Conservation (phyloP, 768 basidiomycete species). For the Terana coerulea region DNA sequence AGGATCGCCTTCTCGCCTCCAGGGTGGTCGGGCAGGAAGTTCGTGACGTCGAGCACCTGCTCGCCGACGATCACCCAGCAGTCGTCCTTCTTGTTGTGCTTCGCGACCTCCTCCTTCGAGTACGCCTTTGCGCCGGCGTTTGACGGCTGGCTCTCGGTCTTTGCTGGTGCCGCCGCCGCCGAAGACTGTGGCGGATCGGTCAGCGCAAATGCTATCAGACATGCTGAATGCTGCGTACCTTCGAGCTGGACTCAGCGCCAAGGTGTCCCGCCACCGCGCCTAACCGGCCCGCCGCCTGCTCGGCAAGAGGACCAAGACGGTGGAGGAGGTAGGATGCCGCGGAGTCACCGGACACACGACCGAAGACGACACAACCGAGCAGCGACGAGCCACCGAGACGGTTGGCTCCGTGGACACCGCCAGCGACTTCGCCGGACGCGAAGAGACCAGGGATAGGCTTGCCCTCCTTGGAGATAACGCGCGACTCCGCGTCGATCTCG, state of each 20-base stretch:
- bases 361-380: constrained; percentile 96
- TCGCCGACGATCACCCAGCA: constrained; percentile 93
- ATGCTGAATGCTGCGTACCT: constrained; percentile 8
- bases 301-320: constrained; percentile 57
- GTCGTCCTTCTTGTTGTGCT: constrained; percentile 93
- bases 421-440: constrained; percentile 95
- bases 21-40: constrained; percentile 85
- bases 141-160: constrained; percentile 27
- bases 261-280: constrained; percentile 77
- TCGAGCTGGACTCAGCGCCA: constrained; percentile 33
- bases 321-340: constrained; percentile 90
- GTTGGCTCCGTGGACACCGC: constrained; percentile 98
- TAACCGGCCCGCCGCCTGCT: constrained; percentile 79
- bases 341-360: constrained; percentile 90
- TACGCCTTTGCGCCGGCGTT: constrained; percentile 34
- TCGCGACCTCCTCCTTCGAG: constrained; percentile 69
- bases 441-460: constrained; percentile 88
- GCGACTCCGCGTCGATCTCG: constrained; percentile 85
- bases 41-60: constrained; percentile 83
- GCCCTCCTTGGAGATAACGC: constrained; percentile 67
- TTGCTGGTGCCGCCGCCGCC: constrained; percentile 33
- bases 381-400: constrained; percentile 93
- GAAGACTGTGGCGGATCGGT: constrained; percentile 20
- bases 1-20: constrained; percentile 91
- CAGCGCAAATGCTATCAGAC: background rate